Conservation (phyloP, 495 filamentous ascomycete species). For the Xanthoparmelia taractica region DNA sequence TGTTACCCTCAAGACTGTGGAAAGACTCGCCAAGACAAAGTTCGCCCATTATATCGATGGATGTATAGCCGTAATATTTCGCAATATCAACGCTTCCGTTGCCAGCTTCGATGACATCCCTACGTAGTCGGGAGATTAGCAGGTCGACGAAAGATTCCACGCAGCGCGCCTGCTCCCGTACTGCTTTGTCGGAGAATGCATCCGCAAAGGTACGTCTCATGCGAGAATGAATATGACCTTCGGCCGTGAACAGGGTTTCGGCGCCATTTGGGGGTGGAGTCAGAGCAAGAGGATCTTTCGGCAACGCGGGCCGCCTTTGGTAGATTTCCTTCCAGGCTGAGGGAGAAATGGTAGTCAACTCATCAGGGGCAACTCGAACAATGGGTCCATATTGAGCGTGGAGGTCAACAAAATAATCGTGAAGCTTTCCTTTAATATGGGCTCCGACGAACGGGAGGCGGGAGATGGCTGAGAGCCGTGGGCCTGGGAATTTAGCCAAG, state of each 20-base stretch:
- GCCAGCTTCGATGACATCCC: background rate
- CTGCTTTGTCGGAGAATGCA: slow-evolving; percentile 42
- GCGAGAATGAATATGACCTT: slow-evolving; percentile 31
- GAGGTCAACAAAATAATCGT: slow-evolving; percentile 7
- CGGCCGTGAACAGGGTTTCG: slow-evolving; percentile 33
- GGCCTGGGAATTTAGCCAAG: slow-evolving; percentile 25
- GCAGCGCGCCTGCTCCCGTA: slow-evolving; percentile 40
- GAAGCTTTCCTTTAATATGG: slow-evolving; percentile 3
- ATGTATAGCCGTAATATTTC: slow-evolving; percentile 11
- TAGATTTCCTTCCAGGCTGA: slow-evolving; percentile 19
- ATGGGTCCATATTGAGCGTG: slow-evolving; percentile 41
- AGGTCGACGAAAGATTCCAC: slow-evolving; percentile 35
- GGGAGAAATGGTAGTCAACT: slow-evolving; percentile 25
- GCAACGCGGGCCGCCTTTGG: background rate
- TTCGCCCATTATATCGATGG: slow-evolving; percentile 19
- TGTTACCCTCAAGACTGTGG: slow-evolving; percentile 9
- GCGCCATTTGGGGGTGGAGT: background rate
- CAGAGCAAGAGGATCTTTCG: background rate
- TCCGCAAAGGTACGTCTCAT: slow-evolving; percentile 38
- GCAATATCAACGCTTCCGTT: slow-evolving; percentile 9
- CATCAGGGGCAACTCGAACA: slow-evolving; percentile 45
- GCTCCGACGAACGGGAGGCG: slow-evolving; percentile 13
- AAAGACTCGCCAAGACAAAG: slow-evolving; percentile 14
- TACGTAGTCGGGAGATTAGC: slow-evolving; percentile 22
- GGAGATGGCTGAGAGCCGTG: slow-evolving; percentile 4